These are phyloP conservation scores for Silene vulgaris DNA, from an alignment of 179 eudicot genomes.

Conservation along the genomic window DNA sequence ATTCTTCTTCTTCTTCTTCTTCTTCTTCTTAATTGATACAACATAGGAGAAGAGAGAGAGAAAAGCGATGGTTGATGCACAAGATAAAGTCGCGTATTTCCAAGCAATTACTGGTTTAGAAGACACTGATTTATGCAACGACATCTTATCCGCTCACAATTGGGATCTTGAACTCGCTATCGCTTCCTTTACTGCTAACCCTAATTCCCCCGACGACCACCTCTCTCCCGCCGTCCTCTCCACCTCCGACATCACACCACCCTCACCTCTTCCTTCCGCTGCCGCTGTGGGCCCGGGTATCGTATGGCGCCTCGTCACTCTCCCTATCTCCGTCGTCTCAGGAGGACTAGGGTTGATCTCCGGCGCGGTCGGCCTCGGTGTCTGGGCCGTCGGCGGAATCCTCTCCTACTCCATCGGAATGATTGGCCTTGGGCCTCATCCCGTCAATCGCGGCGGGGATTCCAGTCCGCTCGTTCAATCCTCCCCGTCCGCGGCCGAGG, in stretches of 20 bases:
- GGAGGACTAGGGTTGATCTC: constrained; percentile 64
- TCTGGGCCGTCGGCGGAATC: constrained; percentile 78
- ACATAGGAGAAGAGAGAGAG: neutral
- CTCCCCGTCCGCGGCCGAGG: constrained; percentile 56
- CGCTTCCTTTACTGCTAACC: constrained; percentile 46
- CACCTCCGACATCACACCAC: constrained; percentile 3
- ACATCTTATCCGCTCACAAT: constrained; percentile 74
- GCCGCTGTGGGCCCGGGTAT: constrained; percentile 40
- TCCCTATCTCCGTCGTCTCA: constrained; percentile 63
- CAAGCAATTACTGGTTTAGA: constrained; percentile 84
- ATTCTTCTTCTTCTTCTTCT: too few species aligned
- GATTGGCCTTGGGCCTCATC: constrained; percentile 37
- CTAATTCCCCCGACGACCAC: constrained; percentile 14
- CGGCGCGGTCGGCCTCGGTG: constrained; percentile 69
- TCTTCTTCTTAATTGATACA: too few species aligned
- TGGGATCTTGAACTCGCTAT: constrained; percentile 87
- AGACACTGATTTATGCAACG: constrained; percentile 71
- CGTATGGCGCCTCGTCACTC: constrained; percentile 62
- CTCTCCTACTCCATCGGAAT: constrained; percentile 58
- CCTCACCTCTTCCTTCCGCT: constrained; percentile 24
- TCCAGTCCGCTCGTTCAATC: constrained; percentile 37
- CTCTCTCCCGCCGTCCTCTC: constrained; percentile 14
- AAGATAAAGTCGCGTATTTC: constrained; percentile 64
- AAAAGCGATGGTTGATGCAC: constrained; percentile 32
- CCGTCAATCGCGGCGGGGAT: constrained; percentile 29